These are phyloP conservation scores for Cyberlindnera mrakii DNA, from an alignment of 805 yeast genomes.

Conservation along the genomic window DNA sequence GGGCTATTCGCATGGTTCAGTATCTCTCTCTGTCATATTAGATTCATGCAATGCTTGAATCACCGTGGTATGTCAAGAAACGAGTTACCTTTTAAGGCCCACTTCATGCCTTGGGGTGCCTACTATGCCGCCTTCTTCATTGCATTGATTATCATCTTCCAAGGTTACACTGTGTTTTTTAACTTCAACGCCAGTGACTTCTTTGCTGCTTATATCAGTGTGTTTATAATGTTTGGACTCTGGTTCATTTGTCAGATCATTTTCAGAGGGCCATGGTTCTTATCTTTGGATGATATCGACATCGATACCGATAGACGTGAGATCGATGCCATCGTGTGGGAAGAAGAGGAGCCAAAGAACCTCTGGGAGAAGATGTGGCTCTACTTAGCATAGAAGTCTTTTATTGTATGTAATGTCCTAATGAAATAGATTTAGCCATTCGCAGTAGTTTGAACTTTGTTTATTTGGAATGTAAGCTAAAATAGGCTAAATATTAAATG, in stretches of 20 bases:
- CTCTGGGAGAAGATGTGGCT: constrained; percentile 55
- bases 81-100: constrained; percentile 68
- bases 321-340: constrained; percentile 43
- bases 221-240: constrained; percentile 48
- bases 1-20: constrained; percentile 71
- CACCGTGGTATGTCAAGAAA: constrained; percentile 61
- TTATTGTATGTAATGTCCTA: too few species aligned
- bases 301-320: constrained; percentile 25
- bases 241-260: constrained; percentile 53
- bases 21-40: constrained; percentile 60
- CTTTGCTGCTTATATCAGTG: constrained; percentile 72
- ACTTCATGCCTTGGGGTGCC: constrained; percentile 60
- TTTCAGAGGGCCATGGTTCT: constrained; percentile 41
- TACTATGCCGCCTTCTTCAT: constrained; percentile 55
- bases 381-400: constrained; percentile 5
- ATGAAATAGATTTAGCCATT: too few species aligned
- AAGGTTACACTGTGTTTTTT: constrained; percentile 67
- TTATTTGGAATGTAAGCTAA: too few species aligned
- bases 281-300: constrained; percentile 19
- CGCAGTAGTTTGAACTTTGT: too few species aligned
- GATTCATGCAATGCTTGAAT: constrained; percentile 64
- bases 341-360: constrained; percentile 42
- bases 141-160: constrained; percentile 55
- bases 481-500: too few species aligned
- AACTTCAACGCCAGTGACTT: constrained; percentile 44